phyloP scores from a whole-genome alignment of 2,329 filamentous ascomycete species.

The Pseudogymnoascus sp. region DNA sequence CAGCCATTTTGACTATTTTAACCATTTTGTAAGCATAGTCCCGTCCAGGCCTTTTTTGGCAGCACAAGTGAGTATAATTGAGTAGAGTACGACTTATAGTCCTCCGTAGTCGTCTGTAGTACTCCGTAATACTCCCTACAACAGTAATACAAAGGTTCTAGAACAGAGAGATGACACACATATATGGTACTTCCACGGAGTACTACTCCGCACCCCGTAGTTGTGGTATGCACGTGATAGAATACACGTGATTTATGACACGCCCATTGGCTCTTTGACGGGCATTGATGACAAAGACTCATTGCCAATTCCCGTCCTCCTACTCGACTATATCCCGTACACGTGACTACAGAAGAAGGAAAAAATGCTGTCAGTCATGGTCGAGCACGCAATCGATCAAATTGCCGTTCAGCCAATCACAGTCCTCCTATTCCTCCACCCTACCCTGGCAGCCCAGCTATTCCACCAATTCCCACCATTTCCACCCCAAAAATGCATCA shows the following conservation, averaged over 20 bases:
- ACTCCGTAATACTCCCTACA: background rate
- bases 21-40: background rate
- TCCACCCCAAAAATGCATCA: background rate
- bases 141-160: background rate
- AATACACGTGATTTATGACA: background rate
- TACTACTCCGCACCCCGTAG: background rate
- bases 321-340: background rate
- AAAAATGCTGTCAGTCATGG: background rate
- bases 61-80: too few species aligned
- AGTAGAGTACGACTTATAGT: too few species aligned
- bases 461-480: background rate
- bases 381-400: slow-evolving; percentile 8
- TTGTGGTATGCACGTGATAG: too few species aligned
- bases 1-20: background rate
- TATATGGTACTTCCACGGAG: background rate
- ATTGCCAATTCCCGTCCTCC: background rate
- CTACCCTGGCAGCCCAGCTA: slow-evolving; percentile 5
- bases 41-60: background rate
- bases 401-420: slow-evolving; percentile 4
- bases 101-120: too few species aligned
- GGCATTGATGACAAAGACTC: background rate
- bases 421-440: background rate
- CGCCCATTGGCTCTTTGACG: too few species aligned
- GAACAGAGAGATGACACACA: background rate
- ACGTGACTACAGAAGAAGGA: background rate